Base-by-base conservation (phyloP, 768 basidiomycete species). In the Tylopilus vinaceipallidus region DNA sequence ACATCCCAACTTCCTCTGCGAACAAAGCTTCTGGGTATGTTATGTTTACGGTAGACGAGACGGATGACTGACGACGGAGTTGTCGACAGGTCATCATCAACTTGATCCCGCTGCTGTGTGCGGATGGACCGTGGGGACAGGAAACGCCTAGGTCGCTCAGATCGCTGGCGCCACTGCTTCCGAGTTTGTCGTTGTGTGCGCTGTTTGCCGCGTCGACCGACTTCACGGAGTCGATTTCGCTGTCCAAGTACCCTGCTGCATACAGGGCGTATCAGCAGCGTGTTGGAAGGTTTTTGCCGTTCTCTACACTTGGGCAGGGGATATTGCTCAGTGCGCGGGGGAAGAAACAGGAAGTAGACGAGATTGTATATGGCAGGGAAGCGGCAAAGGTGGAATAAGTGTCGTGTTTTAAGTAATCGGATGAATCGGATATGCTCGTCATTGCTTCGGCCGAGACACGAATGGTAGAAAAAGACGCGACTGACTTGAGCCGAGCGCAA, bases 1-100 rank as follows among this genome's bases (percentile, higher is more conserved):
- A 14, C 95, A 98, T 67, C 94, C 95, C 30, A 98, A 98, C 67
- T 95, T 92, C 64, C 71, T 85, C 1, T 93, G 89, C 65, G 95
- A 98, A 66, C 93, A 95, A 66, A 67, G 72, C 14, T 92, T 95
- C 70, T 95, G 87, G 87, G 86, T 88, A 55, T 35, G 81, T 72
- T 14, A 1, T 19, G 1, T 30, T 17, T 22, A 7, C 1, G 10
- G 17, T 20, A 4, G 12, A 42, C 22, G 17, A 8, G 8, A 16
- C 7, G 20, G 20, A 24, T 38, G n/a, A 49, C 49, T 56, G 19
- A 60, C 19, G 0, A 47, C 26, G 39, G 7, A 23, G 23, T 26
- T 29, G 42, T 19, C 14, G 24, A 39, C 57, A 89, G 88, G 75
- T 81, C 70, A 77, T 88, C 47, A 79, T 88, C 53, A 86, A 78